Conservation (phyloP, 352 stramenopile genomes). For the Pythium coloratum region DNA sequence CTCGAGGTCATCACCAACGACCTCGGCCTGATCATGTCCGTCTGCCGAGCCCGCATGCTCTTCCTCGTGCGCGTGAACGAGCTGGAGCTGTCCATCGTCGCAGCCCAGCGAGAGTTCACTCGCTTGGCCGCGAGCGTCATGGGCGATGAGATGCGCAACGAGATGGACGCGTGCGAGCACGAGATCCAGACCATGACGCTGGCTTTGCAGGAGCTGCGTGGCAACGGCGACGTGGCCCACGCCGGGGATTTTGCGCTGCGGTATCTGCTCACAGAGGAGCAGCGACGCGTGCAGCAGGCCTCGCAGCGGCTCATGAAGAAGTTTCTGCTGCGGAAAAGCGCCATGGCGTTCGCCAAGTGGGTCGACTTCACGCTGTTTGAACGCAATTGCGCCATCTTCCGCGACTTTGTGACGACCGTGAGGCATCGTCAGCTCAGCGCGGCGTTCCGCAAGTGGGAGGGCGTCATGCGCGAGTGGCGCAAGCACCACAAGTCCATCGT, state of each 20-base stretch:
- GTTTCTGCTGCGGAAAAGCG: conserved; percentile 41
- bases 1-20: conserved; percentile 24
- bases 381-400: conserved; percentile 43
- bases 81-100: conserved; percentile 43
- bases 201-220: conserved; percentile 39
- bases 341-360: conserved; percentile 52
- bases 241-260: conserved; percentile 64
- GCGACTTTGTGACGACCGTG: conserved; percentile 48
- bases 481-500: conserved; percentile 43
- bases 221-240: conserved; percentile 45
- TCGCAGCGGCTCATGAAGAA: conserved; percentile 45
- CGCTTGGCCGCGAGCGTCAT: conserved; percentile 49
- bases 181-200: conserved; percentile 39
- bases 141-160: conserved; percentile 70
- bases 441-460: conserved; percentile 63
- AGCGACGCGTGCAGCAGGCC: conserved; percentile 50
- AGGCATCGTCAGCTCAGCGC: conserved; percentile 47
- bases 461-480: conserved; percentile 38
- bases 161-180: conserved; percentile 51
- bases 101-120: conserved; percentile 33
- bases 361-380: conserved; percentile 40
- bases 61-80: conserved; percentile 50
- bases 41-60: conserved; percentile 43
- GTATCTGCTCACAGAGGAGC: conserved; percentile 53
- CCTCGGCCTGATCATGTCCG: conserved; percentile 36